Evolutionary conservation across 2,329 filamentous ascomycete species (phyloP).

Genomic region (Hypoxylon sp.): DNA sequence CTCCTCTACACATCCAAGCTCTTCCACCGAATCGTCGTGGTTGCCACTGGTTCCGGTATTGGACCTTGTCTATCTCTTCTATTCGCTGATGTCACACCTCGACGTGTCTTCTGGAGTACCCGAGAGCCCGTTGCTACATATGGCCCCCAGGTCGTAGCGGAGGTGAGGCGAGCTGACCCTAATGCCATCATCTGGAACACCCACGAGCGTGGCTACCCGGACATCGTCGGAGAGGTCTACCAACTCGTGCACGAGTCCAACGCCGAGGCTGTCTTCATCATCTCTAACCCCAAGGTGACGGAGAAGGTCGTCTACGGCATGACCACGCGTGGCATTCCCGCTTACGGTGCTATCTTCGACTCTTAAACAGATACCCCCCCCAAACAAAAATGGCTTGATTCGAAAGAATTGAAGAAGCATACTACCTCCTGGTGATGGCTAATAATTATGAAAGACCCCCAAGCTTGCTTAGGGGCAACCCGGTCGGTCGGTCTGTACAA

Average conservation of each 20-base stretch:
- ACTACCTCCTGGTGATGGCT: constrained; percentile 11
- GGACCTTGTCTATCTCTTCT: constrained; percentile 74
- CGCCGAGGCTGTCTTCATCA: constrained; percentile 76
- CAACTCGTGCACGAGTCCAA: constrained; percentile 65
- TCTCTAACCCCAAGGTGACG: constrained; percentile 76
- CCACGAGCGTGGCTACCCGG: constrained; percentile 63
- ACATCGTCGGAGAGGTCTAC: constrained; percentile 59
- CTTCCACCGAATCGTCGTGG: constrained; percentile 71
- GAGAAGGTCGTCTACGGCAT: constrained; percentile 74
- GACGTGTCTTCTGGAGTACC: constrained; percentile 75
- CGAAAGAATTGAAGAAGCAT: background rate
- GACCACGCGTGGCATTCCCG: constrained; percentile 70
- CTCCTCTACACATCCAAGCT: constrained; percentile 73
- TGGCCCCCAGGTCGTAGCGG: constrained; percentile 62
- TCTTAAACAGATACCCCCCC: no score
- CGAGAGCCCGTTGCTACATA: constrained; percentile 69
- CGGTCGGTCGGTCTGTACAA: background rate
- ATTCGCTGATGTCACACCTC: constrained; percentile 57
- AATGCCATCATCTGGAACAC: constrained; percentile 75
- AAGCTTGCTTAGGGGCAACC: background rate
- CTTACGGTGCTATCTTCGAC: constrained; percentile 81
- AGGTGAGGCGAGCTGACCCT: constrained; percentile 65
- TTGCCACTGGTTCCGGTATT: constrained; percentile 78
- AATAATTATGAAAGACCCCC: constrained; percentile 6
- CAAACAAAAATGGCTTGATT: no score